phyloP scores from a whole-genome alignment of 495 filamentous ascomycete genomes.

The Aspergillus sclerotiicarbonarius region DNA sequence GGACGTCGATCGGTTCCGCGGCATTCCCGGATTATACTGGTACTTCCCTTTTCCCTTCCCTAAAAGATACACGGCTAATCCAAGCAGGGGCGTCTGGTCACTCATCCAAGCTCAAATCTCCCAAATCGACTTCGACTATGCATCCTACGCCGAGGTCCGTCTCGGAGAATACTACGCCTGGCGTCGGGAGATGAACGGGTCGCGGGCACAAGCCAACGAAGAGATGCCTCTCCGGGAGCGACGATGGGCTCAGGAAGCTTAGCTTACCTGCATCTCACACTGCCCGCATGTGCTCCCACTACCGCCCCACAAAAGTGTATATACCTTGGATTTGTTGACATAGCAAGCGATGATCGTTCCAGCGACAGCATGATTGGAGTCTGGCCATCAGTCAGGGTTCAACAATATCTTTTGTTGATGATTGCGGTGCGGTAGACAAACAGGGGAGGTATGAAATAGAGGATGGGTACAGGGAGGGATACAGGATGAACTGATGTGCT shows the following conservation, averaged over 20 bases:
- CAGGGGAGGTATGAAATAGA: background rate
- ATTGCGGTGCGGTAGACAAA: background rate
- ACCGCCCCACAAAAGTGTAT: background rate
- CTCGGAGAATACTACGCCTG: constrained; percentile 96
- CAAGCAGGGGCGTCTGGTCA: constrained; percentile 86
- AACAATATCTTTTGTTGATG: background rate
- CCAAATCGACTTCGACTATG: constrained; percentile 97
- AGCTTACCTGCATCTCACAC: background rate
- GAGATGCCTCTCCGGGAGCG: constrained; percentile 74
- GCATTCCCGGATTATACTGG: constrained; percentile 86
- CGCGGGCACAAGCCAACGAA: constrained; percentile 50
- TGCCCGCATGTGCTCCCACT: background rate
- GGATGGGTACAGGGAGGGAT: background rate
- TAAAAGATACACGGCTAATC: constrained; percentile 6
- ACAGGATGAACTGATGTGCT: background rate
- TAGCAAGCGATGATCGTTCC: background rate
- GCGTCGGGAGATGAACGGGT: constrained; percentile 69
- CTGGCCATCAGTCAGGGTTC: too few relatives aligned
- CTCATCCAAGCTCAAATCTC: constrained; percentile 94
- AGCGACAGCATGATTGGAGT: too few relatives aligned
- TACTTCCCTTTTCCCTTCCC: constrained; percentile 14
- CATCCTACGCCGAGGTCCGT: constrained; percentile 80
- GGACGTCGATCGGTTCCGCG: constrained; percentile 85
- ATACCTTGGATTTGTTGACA: background rate
- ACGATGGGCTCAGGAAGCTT: constrained; percentile 69